Evolutionary conservation across 257 asterid species (phyloP), one percentile per base, ranked within the genome.

Genomic region (Mitragyna speciosa): DNA sequence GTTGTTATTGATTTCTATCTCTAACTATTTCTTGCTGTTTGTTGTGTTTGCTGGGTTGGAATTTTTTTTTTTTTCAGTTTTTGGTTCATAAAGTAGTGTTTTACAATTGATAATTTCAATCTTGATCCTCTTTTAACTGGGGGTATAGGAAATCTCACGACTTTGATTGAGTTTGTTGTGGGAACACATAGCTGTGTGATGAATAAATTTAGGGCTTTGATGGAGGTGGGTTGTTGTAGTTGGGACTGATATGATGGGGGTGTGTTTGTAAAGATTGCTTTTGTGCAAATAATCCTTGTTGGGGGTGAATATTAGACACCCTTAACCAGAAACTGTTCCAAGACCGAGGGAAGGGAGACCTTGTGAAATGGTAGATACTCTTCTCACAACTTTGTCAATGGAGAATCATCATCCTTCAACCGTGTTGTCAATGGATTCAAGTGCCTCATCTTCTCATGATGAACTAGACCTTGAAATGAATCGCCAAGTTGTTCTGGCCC

Each of bases 391-490:
- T 80, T 79, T 92, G 56, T 84, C 92, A 76, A 92, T 90, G 93
- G 97, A 94, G 87, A 94, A 89, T 83, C 96, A 91, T 82, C 98
- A 90, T 83, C 99, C 99, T 81, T 95, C 97, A 67, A 93, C 98
- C 85, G 91, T 88, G 49, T 84, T 95, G 76, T 93, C 99, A 79
- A 95, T 95, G 97, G 99, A 93, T 87, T 93, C 96, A 69, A 94
- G 96, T 73, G 96, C 94, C 69, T 89, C 96, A 7, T 89, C 97
- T 0, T 82, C 97, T 2, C 98, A 94, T 59, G 94, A 88, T 43
- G 97, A 92, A 26, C 81, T 94, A 48, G 94, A 91, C 84, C 92
- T 92, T 6, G 97, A 94, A 80, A 92, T 91, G 97, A 92, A 85
- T 71, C 90, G 92, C 63, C 96, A 89, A 56, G 83, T 91, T 39